Evolutionary conservation across 345 rosid species (phyloP).

Genomic region (Aethionema arabicum): DNA sequence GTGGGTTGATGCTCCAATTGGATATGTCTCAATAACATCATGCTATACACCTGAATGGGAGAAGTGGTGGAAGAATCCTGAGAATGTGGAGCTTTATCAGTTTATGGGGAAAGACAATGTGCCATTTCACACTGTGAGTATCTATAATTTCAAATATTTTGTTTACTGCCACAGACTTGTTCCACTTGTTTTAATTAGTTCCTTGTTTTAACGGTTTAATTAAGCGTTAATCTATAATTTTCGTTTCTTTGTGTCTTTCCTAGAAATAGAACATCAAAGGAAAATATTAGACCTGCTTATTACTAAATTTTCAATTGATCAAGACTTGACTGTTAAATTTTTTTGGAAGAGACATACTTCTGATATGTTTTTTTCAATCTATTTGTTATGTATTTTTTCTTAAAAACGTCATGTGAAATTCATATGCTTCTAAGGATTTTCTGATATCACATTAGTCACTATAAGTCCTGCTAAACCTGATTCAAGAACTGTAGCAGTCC

Average conservation of each 20-base stretch:
- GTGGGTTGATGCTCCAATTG: slow-evolving; percentile 99
- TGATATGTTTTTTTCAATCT: background rate
- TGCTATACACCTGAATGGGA: slow-evolving; percentile 98
- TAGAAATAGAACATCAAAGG: slow-evolving; percentile 9
- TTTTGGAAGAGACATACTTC: slow-evolving; percentile 3
- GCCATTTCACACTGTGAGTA: slow-evolving; percentile 94
- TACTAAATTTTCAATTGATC: background rate
- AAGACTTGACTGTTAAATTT: slow-evolving; percentile 4
- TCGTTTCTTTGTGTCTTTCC: no score
- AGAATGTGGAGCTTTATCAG: slow-evolving; percentile 92
- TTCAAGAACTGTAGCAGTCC: no score
- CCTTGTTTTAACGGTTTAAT: no score
- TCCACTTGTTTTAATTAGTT: background rate
- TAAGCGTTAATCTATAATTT: no score
- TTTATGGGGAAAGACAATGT: slow-evolving; percentile 99
- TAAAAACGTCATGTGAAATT: background rate
- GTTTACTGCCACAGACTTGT: background rate
- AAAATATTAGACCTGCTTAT: background rate
- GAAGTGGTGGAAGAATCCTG: slow-evolving; percentile 99
- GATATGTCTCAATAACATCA: slow-evolving; percentile 85
- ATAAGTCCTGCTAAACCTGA: no score
- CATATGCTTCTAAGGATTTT: slow-evolving; percentile 7
- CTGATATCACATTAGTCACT: background rate
- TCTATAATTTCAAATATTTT: slow-evolving; percentile 20
- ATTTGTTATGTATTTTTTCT: background rate